These are phyloP conservation scores for Puccinia coronata DNA, from an alignment of 1,284 basidiomycete species.

Conservation along the genomic window DNA sequence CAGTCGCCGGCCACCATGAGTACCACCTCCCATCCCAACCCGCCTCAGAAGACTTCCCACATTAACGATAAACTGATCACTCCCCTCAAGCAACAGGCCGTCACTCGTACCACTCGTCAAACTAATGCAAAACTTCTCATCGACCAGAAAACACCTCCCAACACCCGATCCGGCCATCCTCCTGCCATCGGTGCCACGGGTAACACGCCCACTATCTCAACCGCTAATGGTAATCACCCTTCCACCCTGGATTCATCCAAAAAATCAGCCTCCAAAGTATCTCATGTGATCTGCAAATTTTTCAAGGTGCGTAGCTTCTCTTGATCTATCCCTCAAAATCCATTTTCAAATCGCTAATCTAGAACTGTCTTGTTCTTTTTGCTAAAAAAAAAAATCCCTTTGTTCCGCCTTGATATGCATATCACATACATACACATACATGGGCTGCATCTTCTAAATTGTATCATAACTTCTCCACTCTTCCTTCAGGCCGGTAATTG, in stretches of 20 bases:
- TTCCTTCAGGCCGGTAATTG: constrained; percentile 59
- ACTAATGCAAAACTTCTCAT: background rate
- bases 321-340: background rate
- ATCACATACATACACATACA: constrained; percentile 60
- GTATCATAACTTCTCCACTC: constrained; percentile 62
- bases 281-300: constrained; percentile 98
- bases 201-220: no score
- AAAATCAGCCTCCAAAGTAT: constrained; percentile 61
- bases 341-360: no score
- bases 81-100: constrained; percentile 5
- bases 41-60: background rate
- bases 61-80: constrained; percentile 10
- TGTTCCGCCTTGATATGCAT: no score
- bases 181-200: no score
- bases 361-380: no score
- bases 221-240: background rate
- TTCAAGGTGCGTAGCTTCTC: constrained; percentile 68
- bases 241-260: background rate
- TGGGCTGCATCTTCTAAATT: background rate
- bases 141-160: constrained; percentile 3
- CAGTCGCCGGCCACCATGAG: background rate
- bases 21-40: background rate
- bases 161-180: background rate
- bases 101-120: background rate
- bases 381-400: no score